Evolutionary conservation across 2,329 filamentous ascomycete genomes (phyloP), one percentile per base, ranked within the genome.

Genomic region (Emydomyces testavorans): DNA sequence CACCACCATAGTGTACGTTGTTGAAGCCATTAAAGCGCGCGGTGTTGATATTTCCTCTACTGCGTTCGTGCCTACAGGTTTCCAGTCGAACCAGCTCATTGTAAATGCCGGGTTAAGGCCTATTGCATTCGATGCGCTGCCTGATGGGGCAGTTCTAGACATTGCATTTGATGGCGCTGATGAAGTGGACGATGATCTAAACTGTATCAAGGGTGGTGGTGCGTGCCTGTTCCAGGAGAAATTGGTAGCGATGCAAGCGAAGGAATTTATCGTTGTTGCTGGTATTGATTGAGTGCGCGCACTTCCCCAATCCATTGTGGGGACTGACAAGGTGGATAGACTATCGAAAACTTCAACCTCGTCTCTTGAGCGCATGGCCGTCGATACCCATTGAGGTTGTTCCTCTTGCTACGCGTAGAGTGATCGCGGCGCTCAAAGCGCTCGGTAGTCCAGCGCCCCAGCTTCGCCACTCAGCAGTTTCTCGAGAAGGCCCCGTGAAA

Each of bases 161-260:
- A 83, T 96, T 15, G 85, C 85, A 42, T 98, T 98, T 63, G 92
- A 98, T 62, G 92, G 92, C 46, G 92, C 92, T 3, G 92, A 98
- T 64, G 92, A 98, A 71, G 88, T 98, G 26, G 92, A 98, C 63
- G 81, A 86, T 39, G 85, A 93, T 45, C 70, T 98, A 51, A 98
- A 96, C 68, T 87, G 90, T 62, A 96, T 98, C 71, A 96, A 96
- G 72, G 92, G 92, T 47, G 92, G 92, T 42, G 92, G 92, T 50
- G 92, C 88, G n/a, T 98, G 92, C 67, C 70, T 96, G 49, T 94
- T 94, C 71, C 92, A 96, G 67, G 92, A 98, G 71, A 98, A 98
- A 72, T 74, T 98, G 29, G 89, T 98, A 3, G 89, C 89, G 4
- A 79, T 86, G 51, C 78, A 83, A 42, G 83, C 87, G 2, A 84